phyloP scores from a whole-genome alignment of 2,329 filamentous ascomycete species.

The Talaromyces sp. region DNA sequence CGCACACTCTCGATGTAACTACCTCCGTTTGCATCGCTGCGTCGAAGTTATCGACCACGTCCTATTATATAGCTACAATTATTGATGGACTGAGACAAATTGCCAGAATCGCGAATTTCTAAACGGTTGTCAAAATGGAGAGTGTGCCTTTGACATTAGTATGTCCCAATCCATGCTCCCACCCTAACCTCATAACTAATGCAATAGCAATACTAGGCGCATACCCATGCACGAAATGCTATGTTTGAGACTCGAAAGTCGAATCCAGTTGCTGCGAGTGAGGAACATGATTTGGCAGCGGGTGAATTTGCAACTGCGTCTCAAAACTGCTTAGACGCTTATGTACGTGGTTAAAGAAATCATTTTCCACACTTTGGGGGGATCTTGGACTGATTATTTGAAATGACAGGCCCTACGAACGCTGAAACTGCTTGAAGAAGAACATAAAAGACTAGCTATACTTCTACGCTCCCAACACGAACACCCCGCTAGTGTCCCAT shows the following conservation, averaged over 20 bases:
- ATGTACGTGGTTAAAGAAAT: slow-evolving; percentile 42
- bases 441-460: slow-evolving; percentile 80
- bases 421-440: slow-evolving; percentile 77
- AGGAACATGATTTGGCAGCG: slow-evolving; percentile 84
- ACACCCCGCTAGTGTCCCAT: slow-evolving; percentile 39
- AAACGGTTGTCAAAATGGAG: slow-evolving; percentile 57
- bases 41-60: neutral
- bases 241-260: slow-evolving; percentile 66
- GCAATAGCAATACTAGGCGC: slow-evolving; percentile 57
- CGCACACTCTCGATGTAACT: slow-evolving; percentile 1
- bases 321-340: slow-evolving; percentile 63
- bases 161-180: slow-evolving; percentile 25
- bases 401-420: slow-evolving; percentile 70
- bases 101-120: neutral
- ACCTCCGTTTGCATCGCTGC: slow-evolving; percentile 1
- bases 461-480: slow-evolving; percentile 71
- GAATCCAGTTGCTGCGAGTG: slow-evolving; percentile 76
- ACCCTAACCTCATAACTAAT: slow-evolving; percentile 19
- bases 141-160: slow-evolving; percentile 66
- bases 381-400: neutral
- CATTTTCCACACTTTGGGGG: neutral
- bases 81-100: neutral
- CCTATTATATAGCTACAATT: neutral
- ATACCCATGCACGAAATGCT: slow-evolving; percentile 84
- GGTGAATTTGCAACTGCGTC: slow-evolving; percentile 83